Evolutionary conservation across 139 green algal genomes (phyloP).

Genomic region (Chlorella sp.): DNA sequence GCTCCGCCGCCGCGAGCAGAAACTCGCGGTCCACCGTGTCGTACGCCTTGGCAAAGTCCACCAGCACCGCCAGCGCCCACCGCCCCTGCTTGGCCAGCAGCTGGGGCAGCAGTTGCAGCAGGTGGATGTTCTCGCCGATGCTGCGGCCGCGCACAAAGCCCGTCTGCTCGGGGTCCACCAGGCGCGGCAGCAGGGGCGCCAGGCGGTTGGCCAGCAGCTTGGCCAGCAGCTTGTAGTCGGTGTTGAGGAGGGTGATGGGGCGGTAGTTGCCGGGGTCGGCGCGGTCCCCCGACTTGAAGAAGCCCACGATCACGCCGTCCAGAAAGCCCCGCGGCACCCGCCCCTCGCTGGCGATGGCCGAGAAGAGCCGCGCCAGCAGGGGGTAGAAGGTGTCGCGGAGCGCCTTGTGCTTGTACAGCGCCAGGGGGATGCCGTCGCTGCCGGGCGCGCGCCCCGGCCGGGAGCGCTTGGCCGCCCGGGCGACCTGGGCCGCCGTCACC

Average conservation of each 20-base stretch:
- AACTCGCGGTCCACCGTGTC: conserved; percentile 34
- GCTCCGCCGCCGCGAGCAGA: conserved; percentile 9
- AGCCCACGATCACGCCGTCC: conserved; percentile 26
- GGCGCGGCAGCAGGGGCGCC: neutral
- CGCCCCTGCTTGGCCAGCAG: too few relatives aligned
- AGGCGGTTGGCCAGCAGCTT: conserved; percentile 21
- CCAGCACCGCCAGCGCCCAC: too few relatives aligned
- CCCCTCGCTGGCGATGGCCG: neutral
- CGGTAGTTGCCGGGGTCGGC: conserved; percentile 25
- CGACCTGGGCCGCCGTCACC: neutral
- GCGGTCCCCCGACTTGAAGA: conserved; percentile 31
- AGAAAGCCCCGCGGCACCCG: conserved; percentile 1
- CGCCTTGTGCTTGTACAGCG: neutral
- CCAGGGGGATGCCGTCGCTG: conserved; percentile 2
- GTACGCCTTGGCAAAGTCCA: conserved; percentile 42
- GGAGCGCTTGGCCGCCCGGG: neutral
- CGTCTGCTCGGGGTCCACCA: conserved; percentile 37
- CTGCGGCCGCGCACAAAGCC: conserved; percentile 33
- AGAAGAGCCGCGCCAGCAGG: conserved; percentile 4
- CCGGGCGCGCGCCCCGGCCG: neutral
- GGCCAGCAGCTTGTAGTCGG: conserved; percentile 34
- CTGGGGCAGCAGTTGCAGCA: conserved; percentile 25
- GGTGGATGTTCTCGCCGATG: conserved; percentile 34
- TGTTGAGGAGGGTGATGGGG: conserved; percentile 43
- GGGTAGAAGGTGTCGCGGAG: neutral